Evolutionary conservation across 495 filamentous ascomycete species (phyloP).

Genomic region (Symbiotaphrina buchneri): DNA sequence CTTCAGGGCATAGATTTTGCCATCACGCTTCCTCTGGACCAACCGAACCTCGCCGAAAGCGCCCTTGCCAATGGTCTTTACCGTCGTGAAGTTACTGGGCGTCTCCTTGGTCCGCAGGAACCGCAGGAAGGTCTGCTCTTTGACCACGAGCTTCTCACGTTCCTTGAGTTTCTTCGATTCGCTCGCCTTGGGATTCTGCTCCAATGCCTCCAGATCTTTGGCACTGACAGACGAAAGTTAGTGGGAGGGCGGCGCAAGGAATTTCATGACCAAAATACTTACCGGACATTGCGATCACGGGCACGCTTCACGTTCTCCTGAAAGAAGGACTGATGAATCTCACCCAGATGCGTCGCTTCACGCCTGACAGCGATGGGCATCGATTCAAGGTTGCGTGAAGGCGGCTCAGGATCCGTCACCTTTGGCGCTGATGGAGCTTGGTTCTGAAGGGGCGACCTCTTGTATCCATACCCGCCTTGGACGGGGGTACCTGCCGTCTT

Average conservation of each 20-base stretch:
- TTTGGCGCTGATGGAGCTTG: no score
- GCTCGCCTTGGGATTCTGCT: conserved; percentile 50
- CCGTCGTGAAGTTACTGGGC: conserved; percentile 78
- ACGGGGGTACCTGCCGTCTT: conserved; percentile 50
- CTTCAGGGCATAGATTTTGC: conserved; percentile 95
- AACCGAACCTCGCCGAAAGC: conserved; percentile 96
- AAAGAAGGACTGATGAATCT: conserved; percentile 44
- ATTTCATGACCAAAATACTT: conserved; percentile 11
- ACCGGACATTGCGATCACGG: conserved; percentile 80
- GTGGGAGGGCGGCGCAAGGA: no score
- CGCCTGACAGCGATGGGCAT: conserved; percentile 35
- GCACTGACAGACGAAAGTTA: no score
- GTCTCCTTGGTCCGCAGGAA: conserved; percentile 84
- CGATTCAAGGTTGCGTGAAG: no score
- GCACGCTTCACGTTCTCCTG: conserved; percentile 87
- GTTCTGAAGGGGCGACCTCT: no score
- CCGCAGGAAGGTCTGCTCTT: conserved; percentile 78
- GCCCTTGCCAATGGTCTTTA: conserved; percentile 97
- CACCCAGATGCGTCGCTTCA: conserved; percentile 14
- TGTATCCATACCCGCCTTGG: conserved; percentile 34
- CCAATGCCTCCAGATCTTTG: no score
- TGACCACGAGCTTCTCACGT: conserved; percentile 51
- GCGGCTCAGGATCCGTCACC: no score
- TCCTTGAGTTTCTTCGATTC: conserved; percentile 56
- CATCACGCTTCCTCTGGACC: conserved; percentile 87